phyloP scores from a whole-genome alignment of 2,329 filamentous ascomycete genomes.

The Fusarium sp. region DNA sequence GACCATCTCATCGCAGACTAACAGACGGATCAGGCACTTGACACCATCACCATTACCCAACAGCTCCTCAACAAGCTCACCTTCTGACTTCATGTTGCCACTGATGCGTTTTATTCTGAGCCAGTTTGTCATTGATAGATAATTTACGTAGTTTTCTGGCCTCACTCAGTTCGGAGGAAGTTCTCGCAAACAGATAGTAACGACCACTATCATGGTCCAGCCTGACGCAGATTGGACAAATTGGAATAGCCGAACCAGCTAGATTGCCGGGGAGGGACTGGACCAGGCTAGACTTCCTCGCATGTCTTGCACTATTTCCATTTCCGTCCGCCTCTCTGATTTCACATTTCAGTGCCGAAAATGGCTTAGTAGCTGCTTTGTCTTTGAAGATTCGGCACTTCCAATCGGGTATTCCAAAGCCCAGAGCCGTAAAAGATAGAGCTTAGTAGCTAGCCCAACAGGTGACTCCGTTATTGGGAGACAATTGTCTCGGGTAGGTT shows the following conservation, averaged over 20 bases:
- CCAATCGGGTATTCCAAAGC: too few species aligned
- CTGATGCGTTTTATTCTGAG: not conserved
- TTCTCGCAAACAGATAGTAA: not conserved
- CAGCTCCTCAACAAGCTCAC: not conserved
- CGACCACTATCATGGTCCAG: not conserved
- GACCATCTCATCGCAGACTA: slow-evolving; percentile 3
- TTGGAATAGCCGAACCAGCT: not conserved
- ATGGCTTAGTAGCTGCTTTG: not conserved
- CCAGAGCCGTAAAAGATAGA: too few species aligned
- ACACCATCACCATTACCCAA: slow-evolving; percentile 1
- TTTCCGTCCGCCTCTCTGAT: slow-evolving; percentile 2
- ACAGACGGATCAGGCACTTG: not conserved
- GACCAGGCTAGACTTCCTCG: not conserved
- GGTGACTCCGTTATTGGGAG: not conserved
- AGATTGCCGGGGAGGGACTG: not conserved
- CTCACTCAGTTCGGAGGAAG: not conserved
- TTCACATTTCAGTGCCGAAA: not conserved
- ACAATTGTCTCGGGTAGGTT: not conserved
- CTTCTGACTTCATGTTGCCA: not conserved
- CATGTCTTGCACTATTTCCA: not conserved
- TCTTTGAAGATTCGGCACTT: not conserved
- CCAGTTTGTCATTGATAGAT: not conserved
- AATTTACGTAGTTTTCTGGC: too few species aligned
- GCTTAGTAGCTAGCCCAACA: not conserved
- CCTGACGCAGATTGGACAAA: not conserved